Evolutionary conservation across 2,329 filamentous ascomycete species (phyloP).

Genomic region (Cladosporium halotolerans): DNA sequence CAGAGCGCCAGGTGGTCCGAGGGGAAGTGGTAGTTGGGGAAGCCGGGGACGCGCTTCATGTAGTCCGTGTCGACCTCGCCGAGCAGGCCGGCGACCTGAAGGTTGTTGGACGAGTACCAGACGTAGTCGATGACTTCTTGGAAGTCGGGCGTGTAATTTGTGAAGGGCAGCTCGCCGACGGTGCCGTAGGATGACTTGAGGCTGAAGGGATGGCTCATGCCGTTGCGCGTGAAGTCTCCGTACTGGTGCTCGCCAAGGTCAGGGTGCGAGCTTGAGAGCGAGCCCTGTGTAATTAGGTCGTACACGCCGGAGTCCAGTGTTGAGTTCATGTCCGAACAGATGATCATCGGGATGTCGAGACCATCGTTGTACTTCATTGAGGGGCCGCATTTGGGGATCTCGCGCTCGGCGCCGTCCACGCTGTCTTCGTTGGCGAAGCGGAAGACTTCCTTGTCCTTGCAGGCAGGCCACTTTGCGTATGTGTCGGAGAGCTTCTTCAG

Average conservation of each 20-base stretch:
- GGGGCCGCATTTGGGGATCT: slow-evolving; percentile 59
- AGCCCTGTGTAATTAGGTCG: slow-evolving; percentile 77
- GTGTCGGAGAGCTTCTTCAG: slow-evolving; percentile 79
- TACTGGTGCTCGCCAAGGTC: slow-evolving; percentile 80
- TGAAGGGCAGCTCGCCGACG: slow-evolving; percentile 82
- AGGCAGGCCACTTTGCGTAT: slow-evolving; percentile 71
- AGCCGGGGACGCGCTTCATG: slow-evolving; percentile 78
- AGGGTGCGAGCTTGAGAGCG: slow-evolving; percentile 67
- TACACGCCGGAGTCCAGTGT: slow-evolving; percentile 81
- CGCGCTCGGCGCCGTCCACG: slow-evolving; percentile 43
- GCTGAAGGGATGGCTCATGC: slow-evolving; percentile 91
- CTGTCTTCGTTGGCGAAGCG: slow-evolving; percentile 42
- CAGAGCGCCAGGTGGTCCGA: slow-evolving; percentile 87
- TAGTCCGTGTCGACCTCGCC: slow-evolving; percentile 83
- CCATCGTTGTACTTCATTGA: slow-evolving; percentile 82
- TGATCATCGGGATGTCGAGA: slow-evolving; percentile 80
- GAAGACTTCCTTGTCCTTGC: slow-evolving; percentile 57
- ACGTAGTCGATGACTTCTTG: slow-evolving; percentile 91
- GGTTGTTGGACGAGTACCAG: slow-evolving; percentile 88
- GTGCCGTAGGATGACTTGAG: slow-evolving; percentile 83
- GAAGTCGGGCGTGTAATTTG: slow-evolving; percentile 95
- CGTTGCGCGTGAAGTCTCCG: slow-evolving; percentile 84
- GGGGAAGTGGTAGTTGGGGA: slow-evolving; percentile 91
- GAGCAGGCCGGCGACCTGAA: slow-evolving; percentile 76
- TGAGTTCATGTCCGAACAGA: slow-evolving; percentile 97